Base-by-base conservation (phyloP, 208 protist species). In the Sergeia podlipaevii region DNA sequence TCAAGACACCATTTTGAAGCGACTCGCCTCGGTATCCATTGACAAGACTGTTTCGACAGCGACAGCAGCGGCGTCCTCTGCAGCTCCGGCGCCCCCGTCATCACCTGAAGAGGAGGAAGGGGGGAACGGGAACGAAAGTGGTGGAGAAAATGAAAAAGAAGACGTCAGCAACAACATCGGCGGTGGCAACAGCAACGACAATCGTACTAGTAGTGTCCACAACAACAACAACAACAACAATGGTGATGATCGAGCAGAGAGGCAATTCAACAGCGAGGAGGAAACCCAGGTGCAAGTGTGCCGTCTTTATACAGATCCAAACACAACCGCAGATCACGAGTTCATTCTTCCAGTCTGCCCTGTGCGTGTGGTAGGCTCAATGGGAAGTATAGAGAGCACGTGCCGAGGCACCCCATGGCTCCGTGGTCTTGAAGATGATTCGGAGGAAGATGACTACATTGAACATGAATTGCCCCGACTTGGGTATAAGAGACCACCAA, bases 371-470 rank as follows among this genome's bases (percentile, higher is more conserved):
- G 74, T 81, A 17, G 77, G 72, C 23, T 80, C 62, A 51, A 68
- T 71, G 45, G 63, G 54, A 10, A 46, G 70, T 15, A 34, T 70
- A 6, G 70, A 76, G 50, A 60, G 60, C 7, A 55, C 28, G 11
- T 80, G 68, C 44, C 77, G 77, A 28, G 77, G 73, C 11, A 80
- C 72, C 26, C 61, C 73, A 43, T 85, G 77, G 77, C 60, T 80
- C 38, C 72, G 73, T 29, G 73, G 73, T 38, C 48, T 64, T 28
- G 60, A 77, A n/a, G 60, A 77, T 33, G 72, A 77, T 4, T 60
- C 71, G 4, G 62, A 73, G 38, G 73, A 85, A 42, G 73, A 85
- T 38, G 62, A 56, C 5, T 74, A 86, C 52, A 61, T 78, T n/a
- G 70, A 81, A 41, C 41, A 44, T 8, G 43, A 53, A n/a, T 49